Base-by-base conservation (phyloP, 2,329 filamentous ascomycete genomes). In the Fusarium nisikadoi region DNA sequence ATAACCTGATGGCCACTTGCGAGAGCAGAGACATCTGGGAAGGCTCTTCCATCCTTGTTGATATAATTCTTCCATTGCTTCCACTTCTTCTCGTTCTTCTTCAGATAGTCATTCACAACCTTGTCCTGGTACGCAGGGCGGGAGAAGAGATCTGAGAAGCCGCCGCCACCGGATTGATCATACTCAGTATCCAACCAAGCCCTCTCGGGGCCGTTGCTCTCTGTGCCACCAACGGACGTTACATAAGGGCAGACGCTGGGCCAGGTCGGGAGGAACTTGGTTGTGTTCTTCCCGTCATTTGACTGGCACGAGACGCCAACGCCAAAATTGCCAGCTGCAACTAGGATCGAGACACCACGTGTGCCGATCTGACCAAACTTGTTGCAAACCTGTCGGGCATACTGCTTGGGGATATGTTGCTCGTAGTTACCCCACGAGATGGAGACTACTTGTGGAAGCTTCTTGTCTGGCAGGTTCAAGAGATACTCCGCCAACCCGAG, bases 351-450 rank as follows among this genome's bases (percentile, higher is more conserved):
- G 25, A 93, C 88, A 36, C 92, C 92, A 16, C 91, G 88, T 3
- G 88, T 85, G 27, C 90, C 90, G 9, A 94, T 86, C 67, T 91
- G 88, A 36, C 85, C 85, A 80, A 92, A 93, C 25, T 89, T 86
- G 62, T 87, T 84, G 74, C 87, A 86, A 17, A 83, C 79, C 16
- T 81, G 80, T 17, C 74, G 83, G 12, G 89, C 87, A 77, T 93
- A 93, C 7, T 84, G 81, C 27, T 81, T 80, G 0, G 90, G 90
- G 0, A 93, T 83, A 7, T 85, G 86, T 77, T 91, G 90, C 76
- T 94, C 92, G 50, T 90, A 85, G 72, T 92, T 90, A 31, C 90
- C 91, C 76, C 93, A 94, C 0, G 91, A 93, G n/a, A 90, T 91
- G 43, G 86, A 87, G 45, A 94, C 84, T 23, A 92, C 88, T 7